Evolutionary conservation across 2,329 filamentous ascomycete genomes (phyloP).

Genomic region (Stachybotrys elegans): DNA sequence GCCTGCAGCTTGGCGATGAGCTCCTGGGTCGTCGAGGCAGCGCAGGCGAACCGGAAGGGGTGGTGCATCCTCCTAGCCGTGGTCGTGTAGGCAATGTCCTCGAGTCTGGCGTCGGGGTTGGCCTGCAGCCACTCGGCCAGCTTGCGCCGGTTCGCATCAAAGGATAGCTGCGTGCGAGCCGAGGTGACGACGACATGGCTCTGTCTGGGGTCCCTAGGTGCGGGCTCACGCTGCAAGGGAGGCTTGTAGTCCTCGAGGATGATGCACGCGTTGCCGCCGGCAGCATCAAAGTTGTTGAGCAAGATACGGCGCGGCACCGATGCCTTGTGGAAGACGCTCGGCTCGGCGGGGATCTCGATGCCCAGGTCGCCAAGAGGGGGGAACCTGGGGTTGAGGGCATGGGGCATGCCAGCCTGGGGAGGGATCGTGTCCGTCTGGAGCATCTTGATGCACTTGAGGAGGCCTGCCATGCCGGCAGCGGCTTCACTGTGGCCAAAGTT

Average conservation of each 20-base stretch:
- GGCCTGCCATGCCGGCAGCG: constrained; percentile 46
- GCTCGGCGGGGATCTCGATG: constrained; percentile 48
- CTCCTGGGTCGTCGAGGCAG: background rate
- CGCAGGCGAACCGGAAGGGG: background rate
- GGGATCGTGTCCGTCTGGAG: constrained; percentile 41
- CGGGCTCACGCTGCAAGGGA: constrained; percentile 28
- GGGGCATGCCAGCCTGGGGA: constrained; percentile 49
- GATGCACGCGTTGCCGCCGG: constrained; percentile 66
- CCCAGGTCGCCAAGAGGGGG: constrained; percentile 32
- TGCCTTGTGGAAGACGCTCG: constrained; percentile 31
- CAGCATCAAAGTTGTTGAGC: constrained; percentile 67
- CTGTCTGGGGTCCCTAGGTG: constrained; percentile 32
- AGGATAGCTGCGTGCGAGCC: constrained; percentile 1
- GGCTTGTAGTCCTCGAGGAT: constrained; percentile 51
- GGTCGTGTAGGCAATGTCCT: constrained; percentile 46
- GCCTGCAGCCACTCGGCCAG: constrained; percentile 36
- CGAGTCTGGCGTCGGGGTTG: constrained; percentile 28
- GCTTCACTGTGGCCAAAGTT: constrained; percentile 63
- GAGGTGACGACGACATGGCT: constrained; percentile 15
- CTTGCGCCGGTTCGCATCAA: constrained; percentile 16
- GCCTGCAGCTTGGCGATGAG: background rate
- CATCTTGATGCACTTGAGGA: constrained; percentile 55
- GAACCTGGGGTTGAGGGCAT: constrained; percentile 36
- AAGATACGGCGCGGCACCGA: constrained; percentile 37
- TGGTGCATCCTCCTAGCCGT: constrained; percentile 18